Evolutionary conservation across 2,329 filamentous ascomycete genomes (phyloP), one percentile per base, ranked within the genome.

Genomic region (Neonectria ditissima): DNA sequence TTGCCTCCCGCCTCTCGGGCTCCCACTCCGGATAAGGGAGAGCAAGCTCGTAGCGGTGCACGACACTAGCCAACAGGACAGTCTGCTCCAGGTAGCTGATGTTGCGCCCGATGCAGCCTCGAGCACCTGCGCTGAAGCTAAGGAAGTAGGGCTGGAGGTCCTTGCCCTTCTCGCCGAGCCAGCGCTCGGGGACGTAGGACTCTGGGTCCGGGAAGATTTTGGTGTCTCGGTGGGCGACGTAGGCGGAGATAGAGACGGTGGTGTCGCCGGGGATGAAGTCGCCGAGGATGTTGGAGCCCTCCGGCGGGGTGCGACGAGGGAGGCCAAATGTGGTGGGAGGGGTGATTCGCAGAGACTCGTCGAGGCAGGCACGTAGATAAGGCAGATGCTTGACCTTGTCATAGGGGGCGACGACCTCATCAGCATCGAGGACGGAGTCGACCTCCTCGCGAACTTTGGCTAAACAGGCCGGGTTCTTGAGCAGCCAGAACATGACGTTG

Each of bases 401-500:
- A 63, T 84, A 86, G 0, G 82, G 76, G 1, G 81, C 81, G 24
- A 86, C 74, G 7, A 78, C 70, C 22, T 85, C 82, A 3, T 79
- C 76, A 0, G 75, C 68, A 1, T 81, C 79, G 1, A 85, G 72
- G 16, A 81, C 80, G 2, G 77, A 69, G 63, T 84, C 82, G 47
- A 86, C 53, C 68, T 86, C 84, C 9, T 78, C 75, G 2, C 80
- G 78, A 1, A 85, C 78, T 34, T 78, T 81, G 1, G 58, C 65
- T 24, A 85, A 68, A 22, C 67, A 70, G 2, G 66, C 43, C 0
- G 84, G 83, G 66, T 84, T 76, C 65, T 81, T 80, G 48, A 88
- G 74, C 2, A 89, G 78, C 66, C 82, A 80, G 69, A 82, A 85
- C 72, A 88, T 78, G 41, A 83, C 82, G 65, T 87, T 86, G 13